Percentiles rank a stretch among this genome's conserved stretches.
Evolutionary conservation across 164 flowering plant genomes (phyloP).

Genomic region (Santalum album): DNA sequence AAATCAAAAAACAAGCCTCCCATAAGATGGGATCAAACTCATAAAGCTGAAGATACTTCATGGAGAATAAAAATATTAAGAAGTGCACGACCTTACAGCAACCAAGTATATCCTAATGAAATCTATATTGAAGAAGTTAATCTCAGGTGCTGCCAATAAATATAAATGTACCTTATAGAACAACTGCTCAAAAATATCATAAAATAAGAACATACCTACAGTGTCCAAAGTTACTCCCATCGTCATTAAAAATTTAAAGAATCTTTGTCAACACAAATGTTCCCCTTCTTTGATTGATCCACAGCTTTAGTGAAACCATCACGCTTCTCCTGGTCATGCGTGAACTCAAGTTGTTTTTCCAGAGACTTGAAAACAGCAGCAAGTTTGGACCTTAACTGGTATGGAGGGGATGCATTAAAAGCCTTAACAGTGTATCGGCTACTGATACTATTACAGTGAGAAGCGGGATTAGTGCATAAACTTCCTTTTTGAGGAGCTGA

Average conservation of each 20-base stretch:
- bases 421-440: conserved; percentile 20
- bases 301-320: conserved; percentile 19
- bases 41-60: too few relatives aligned
- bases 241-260: conserved; percentile 23
- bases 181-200: background rate
- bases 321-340: conserved; percentile 31
- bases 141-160: too few relatives aligned
- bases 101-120: too few relatives aligned
- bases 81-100: too few relatives aligned
- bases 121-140: too few relatives aligned
- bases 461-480: conserved; percentile 20
- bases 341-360: conserved; percentile 72
- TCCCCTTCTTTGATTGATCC: conserved; percentile 20
- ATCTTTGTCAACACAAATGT: conserved; percentile 20
- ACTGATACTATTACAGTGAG: conserved; percentile 8
- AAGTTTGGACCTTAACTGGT: conserved; percentile 58
- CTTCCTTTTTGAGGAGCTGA: conserved; percentile 16
- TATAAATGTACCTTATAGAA: background rate
- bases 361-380: conserved; percentile 63
- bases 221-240: conserved; percentile 27
- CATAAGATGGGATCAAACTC: too few relatives aligned
- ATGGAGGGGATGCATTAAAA: conserved; percentile 76
- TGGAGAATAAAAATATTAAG: too few relatives aligned
- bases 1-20: too few relatives aligned
- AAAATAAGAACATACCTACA: conserved; percentile 16